Percentiles rank a stretch among this genome's conserved stretches.
These are phyloP conservation scores for Lachancea waltii DNA, from an alignment of 805 yeast genomes.

Conservation along the genomic window DNA sequence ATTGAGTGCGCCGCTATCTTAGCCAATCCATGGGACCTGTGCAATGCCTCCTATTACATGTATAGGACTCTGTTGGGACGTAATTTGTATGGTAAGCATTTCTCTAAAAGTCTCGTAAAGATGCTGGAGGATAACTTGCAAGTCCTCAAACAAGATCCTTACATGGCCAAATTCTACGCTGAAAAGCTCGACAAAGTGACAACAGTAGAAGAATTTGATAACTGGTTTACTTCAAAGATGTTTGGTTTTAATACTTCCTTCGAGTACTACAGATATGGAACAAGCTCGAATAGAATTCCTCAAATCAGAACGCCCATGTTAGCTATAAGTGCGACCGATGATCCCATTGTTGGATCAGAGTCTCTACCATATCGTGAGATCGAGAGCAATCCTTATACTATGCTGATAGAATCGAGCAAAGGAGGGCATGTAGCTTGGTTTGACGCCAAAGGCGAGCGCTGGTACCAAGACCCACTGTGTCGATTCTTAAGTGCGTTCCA, in stretches of 20 bases:
- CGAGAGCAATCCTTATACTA: constrained; percentile 50
- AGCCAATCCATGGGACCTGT: constrained; percentile 71
- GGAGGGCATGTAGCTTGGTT: constrained; percentile 90
- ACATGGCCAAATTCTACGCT: constrained; percentile 15
- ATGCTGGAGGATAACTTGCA: constrained; percentile 40
- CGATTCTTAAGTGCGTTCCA: constrained; percentile 36
- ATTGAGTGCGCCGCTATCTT: constrained; percentile 53
- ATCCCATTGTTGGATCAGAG: constrained; percentile 52
- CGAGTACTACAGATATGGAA: constrained; percentile 60
- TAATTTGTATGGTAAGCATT: constrained; percentile 42
- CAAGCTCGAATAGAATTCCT: constrained; percentile 47
- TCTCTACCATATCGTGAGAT: constrained; percentile 49
- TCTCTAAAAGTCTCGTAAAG: constrained; percentile 42
- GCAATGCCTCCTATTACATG: constrained; percentile 41
- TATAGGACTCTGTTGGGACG: constrained; percentile 39
- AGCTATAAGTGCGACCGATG: constrained; percentile 61
- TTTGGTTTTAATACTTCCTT: constrained; percentile 58
- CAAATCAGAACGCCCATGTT: constrained; percentile 57
- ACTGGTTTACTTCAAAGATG: constrained; percentile 53
- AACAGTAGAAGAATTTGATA: constrained; percentile 53
- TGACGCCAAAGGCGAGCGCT: constrained; percentile 50
- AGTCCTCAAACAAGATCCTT: constrained; percentile 27
- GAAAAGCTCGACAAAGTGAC: constrained; percentile 25
- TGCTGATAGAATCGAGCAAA: constrained; percentile 50
- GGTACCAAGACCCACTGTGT: constrained; percentile 54